Evolutionary conservation across 1,284 basidiomycete species (phyloP).

Genomic region (Agroathelia rolfsii): DNA sequence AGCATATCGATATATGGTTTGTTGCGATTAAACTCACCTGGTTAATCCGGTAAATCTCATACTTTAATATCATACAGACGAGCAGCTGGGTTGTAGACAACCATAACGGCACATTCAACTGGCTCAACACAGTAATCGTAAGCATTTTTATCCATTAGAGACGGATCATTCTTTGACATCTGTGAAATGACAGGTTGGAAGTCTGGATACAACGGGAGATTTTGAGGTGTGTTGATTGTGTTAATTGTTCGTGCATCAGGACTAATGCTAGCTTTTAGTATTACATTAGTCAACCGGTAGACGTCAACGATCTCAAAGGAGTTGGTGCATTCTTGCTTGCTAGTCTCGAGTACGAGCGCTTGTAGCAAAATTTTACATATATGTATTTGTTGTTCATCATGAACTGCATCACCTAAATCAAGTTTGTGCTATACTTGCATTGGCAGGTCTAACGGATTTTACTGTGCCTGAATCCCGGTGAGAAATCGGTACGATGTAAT

Average conservation of each 20-base stretch:
- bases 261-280: constrained; percentile 2
- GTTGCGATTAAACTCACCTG: too few relatives aligned
- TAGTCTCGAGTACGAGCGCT: constrained; percentile 11
- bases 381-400: background rate
- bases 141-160: too few relatives aligned
- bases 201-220: constrained; percentile 6
- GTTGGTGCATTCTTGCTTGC: constrained; percentile 7
- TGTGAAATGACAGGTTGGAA: too few relatives aligned
- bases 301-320: constrained; percentile 5
- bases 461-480: too few relatives aligned
- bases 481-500: too few relatives aligned
- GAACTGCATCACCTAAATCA: background rate
- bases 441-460: too few relatives aligned
- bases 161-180: too few relatives aligned
- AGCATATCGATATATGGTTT: constrained; percentile 5
- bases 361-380: constrained; percentile 11
- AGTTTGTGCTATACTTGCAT: too few relatives aligned
- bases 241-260: too few relatives aligned
- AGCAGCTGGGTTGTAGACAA: constrained; percentile 2
- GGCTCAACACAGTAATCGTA: constrained; percentile 1
- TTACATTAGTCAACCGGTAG: constrained; percentile 6
- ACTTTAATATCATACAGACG: too few relatives aligned
- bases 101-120: constrained; percentile 2
- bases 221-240: constrained; percentile 3
- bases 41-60: too few relatives aligned